A percentile compares a stretch with the other conserved stretches of the same genome.
Evolutionary conservation across 2,329 filamentous ascomycete genomes (phyloP).

Genomic region (Fusarium albosuccineum): DNA sequence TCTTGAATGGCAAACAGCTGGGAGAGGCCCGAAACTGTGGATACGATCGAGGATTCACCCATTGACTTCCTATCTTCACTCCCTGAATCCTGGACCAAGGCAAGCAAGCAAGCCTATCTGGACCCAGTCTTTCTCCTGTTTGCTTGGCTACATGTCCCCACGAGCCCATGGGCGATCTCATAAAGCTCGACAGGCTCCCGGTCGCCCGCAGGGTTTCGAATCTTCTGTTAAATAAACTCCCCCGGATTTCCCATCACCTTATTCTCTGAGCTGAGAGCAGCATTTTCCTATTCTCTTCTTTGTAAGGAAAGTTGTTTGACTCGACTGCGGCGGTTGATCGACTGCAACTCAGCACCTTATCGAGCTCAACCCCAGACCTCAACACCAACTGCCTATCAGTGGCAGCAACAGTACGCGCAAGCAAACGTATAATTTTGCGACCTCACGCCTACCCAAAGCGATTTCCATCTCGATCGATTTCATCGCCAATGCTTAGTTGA

Average conservation of each 20-base stretch:
- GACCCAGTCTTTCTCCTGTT: slow-evolving; percentile 43
- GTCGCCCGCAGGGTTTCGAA: slow-evolving; percentile 32
- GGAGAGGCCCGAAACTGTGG: slow-evolving; percentile 16
- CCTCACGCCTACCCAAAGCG: slow-evolving; percentile 15
- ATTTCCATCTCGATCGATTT: slow-evolving; percentile 30
- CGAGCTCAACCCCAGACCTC: neutral
- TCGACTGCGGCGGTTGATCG: slow-evolving; percentile 6
- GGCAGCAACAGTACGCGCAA: slow-evolving; percentile 2
- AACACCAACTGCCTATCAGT: slow-evolving; percentile 30
- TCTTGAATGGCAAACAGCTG: neutral
- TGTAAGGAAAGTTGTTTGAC: neutral
- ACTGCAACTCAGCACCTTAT: slow-evolving; percentile 1
- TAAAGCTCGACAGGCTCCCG: slow-evolving; percentile 43
- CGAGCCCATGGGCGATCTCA: slow-evolving; percentile 38
- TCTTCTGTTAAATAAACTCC: slow-evolving; percentile 15
- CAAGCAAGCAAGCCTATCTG: slow-evolving; percentile 39
- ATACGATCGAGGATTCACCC: slow-evolving; percentile 17
- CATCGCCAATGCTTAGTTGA: slow-evolving; percentile 35
- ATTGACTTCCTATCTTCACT: slow-evolving; percentile 31
- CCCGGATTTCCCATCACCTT: slow-evolving; percentile 30
- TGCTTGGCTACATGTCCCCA: slow-evolving; percentile 30
- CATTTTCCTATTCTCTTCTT: neutral
- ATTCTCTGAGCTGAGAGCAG: slow-evolving; percentile 14
- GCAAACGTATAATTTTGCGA: slow-evolving; percentile 11
- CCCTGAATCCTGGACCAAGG: slow-evolving; percentile 15